These are phyloP conservation scores for Meyerozyma carpophila DNA, from an alignment of 1,139 yeast species.

Conservation along the genomic window DNA sequence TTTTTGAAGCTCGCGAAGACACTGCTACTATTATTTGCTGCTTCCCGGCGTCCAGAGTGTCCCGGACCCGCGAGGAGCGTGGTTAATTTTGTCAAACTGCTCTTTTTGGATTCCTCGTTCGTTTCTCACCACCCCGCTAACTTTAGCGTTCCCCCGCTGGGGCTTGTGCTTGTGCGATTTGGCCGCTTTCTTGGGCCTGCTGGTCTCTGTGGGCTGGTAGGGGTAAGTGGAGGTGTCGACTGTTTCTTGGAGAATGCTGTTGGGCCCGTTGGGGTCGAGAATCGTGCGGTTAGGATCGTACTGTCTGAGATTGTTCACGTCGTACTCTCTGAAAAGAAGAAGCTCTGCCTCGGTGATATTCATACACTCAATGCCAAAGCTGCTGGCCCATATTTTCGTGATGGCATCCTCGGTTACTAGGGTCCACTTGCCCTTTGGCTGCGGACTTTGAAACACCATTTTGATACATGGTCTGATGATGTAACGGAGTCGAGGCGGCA, in stretches of 20 bases:
- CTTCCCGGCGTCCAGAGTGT: slow-evolving; percentile 42
- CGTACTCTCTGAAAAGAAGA: slow-evolving; percentile 33
- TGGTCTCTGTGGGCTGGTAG: slow-evolving; percentile 10
- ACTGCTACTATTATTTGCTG: background rate
- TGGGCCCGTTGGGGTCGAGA: slow-evolving; percentile 16
- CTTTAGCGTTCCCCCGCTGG: slow-evolving; percentile 4
- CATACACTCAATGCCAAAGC: slow-evolving; percentile 48
- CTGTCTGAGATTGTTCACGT: slow-evolving; percentile 22
- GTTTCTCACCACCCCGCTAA: slow-evolving; percentile 16
- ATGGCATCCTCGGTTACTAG: slow-evolving; percentile 52
- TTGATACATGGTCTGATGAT: slow-evolving; percentile 48
- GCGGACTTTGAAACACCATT: slow-evolving; percentile 24
- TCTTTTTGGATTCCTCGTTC: slow-evolving; percentile 32
- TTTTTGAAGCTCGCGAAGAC: background rate
- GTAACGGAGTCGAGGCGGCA: slow-evolving; percentile 45
- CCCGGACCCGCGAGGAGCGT: slow-evolving; percentile 53
- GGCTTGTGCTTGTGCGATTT: slow-evolving; percentile 14
- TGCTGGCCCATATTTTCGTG: slow-evolving; percentile 49
- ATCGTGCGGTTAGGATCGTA: slow-evolving; percentile 26
- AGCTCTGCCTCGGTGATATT: slow-evolving; percentile 51
- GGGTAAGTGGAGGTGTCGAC: slow-evolving; percentile 34
- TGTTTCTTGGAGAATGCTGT: slow-evolving; percentile 30
- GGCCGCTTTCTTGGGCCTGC: slow-evolving; percentile 1
- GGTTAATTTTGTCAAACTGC: slow-evolving; percentile 40
- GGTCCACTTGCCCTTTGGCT: slow-evolving; percentile 40